Evolutionary conservation across 2,329 filamentous ascomycete species (phyloP).

Genomic region (Beauveria australis): DNA sequence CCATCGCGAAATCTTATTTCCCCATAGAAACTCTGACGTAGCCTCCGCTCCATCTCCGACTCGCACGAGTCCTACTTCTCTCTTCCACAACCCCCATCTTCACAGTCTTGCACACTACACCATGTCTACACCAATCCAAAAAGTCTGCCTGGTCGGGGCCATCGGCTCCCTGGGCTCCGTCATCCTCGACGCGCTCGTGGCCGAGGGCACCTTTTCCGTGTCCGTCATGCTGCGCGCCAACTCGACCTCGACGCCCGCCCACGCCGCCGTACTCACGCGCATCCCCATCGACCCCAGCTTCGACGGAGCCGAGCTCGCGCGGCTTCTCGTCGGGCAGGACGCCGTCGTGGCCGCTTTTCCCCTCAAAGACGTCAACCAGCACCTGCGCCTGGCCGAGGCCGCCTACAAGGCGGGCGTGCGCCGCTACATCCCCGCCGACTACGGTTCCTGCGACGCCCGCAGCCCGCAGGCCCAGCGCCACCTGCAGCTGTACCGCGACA

Average conservation of each 20-base stretch:
- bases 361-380: constrained; percentile 34
- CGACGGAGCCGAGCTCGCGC: constrained; percentile 29
- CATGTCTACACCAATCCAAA: constrained; percentile 18
- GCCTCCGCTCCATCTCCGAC: not conserved
- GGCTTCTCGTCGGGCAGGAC: constrained; percentile 46
- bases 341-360: constrained; percentile 40
- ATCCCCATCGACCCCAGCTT: constrained; percentile 23
- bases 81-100: not conserved
- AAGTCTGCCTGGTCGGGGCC: constrained; percentile 27
- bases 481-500: constrained; percentile 27
- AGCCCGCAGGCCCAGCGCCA: constrained; percentile 26
- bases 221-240: constrained; percentile 44
- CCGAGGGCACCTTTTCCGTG: constrained; percentile 36
- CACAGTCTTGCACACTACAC: not conserved
- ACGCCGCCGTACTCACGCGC: constrained; percentile 15
- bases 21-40: constrained; percentile 10
- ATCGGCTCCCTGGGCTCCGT: constrained; percentile 32
- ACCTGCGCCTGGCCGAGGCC: constrained; percentile 46
- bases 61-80: not conserved
- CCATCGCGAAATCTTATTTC: constrained; percentile 1
- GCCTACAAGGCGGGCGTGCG: constrained; percentile 51
- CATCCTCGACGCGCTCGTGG: constrained; percentile 29
- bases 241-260: constrained; percentile 22
- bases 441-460: constrained; percentile 30
- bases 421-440: constrained; percentile 56